Evolutionary conservation across 2,329 filamentous ascomycete species (phyloP), one percentile per base, ranked within the genome.

Genomic region (Neurospora crassa): DNA sequence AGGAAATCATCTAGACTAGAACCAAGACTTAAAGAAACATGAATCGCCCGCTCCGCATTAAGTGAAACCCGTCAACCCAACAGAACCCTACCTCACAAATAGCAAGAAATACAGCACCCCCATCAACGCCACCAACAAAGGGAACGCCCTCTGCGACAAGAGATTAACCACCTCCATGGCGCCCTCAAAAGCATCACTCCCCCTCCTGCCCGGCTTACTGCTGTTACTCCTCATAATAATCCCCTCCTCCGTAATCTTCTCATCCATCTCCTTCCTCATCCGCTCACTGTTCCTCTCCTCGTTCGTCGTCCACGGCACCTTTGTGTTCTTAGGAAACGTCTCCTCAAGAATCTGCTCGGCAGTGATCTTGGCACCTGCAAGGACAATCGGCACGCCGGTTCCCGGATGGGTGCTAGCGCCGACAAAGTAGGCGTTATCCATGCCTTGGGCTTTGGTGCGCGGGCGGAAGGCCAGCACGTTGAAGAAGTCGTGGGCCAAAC

Each of bases 401-500:
- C 91, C 91, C 0, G 91, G 91, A 81, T 94, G 91, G 24, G 91
- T 91, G 76, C 88, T 91, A 1, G 91, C 91, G 42, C 91, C 91
- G 0, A 93, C 91, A 77, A 93, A 93, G 77, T 92, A 92, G 34
- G 89, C 79, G 2, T 83, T 81, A 14, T 81, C 74, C 20, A 90
- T 81, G 5, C 82, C 83, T 5, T 80, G 75, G 41, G 90, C 82
- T 74, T 83, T 82, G 0, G 88, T 91, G 53, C 83, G 82, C 0
- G 90, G 90, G 1, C 90, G 82, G 82, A 92, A 92, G 42, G 85
- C 85, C 0, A 92, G 83, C 16, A 92, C 89, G 77, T 92, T 92
- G 82, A 92, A 91, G 82, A 94, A 93, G 40, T 85, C 87, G 80
- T 93, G 91, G 20, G 86, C 88, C 0, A 93, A 82, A 0, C 91